These are phyloP conservation scores for Paecilomyces formosus DNA, from an alignment of 2,329 filamentous ascomycete genomes.

Conservation along the genomic window DNA sequence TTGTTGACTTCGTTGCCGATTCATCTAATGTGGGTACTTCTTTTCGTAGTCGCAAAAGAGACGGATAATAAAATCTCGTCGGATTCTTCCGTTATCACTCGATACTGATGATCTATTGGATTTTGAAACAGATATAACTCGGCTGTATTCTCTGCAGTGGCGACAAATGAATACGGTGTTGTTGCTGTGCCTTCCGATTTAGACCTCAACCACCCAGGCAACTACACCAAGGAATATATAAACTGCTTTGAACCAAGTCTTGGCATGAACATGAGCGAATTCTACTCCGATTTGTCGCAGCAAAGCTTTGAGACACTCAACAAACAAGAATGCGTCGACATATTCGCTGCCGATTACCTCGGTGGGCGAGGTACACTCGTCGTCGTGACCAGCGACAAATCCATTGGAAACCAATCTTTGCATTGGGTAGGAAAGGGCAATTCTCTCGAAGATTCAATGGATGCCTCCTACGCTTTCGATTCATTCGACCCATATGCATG, in stretches of 20 bases:
- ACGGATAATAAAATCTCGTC: too few relatives aligned
- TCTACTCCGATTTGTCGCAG: background rate
- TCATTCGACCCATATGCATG: background rate
- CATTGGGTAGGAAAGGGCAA: background rate
- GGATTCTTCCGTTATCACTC: background rate
- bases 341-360: background rate
- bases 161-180: background rate
- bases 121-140: background rate
- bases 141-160: background rate
- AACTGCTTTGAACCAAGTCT: background rate
- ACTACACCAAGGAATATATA: background rate
- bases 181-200: background rate
- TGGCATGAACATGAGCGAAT: background rate
- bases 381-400: background rate
- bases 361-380: background rate
- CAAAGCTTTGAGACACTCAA: background rate
- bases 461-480: background rate
- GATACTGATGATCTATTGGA: background rate
- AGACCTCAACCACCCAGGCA: background rate
- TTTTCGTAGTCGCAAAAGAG: too few relatives aligned
- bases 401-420: background rate
- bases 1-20: background rate
- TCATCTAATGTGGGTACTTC: background rate
- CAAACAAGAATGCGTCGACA: background rate
- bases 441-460: too few relatives aligned